Evolutionary conservation across 257 asterid species (phyloP).

Genomic region (Datura wrightii): DNA sequence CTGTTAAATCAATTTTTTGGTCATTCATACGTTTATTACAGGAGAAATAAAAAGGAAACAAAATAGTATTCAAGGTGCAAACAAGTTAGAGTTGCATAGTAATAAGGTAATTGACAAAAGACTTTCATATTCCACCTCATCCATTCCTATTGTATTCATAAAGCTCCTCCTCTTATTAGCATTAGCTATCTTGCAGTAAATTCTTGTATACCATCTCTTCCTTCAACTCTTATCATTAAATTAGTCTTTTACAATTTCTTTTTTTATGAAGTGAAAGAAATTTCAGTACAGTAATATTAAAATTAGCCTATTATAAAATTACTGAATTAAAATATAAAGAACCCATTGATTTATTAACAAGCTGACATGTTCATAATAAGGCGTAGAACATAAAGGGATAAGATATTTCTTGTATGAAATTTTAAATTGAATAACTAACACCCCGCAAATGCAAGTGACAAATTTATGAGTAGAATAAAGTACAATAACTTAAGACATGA

Average conservation of each 20-base stretch:
- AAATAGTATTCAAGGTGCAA: slow-evolving; percentile 1
- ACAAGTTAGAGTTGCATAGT: neutral
- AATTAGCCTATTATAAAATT: neutral
- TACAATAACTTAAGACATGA: slow-evolving; percentile 16
- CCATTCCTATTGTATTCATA: neutral
- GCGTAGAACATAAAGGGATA: neutral
- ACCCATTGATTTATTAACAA: slow-evolving; percentile 18
- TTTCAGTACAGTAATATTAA: neutral
- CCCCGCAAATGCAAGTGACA: neutral
- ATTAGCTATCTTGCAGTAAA: neutral
- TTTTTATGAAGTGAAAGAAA: slow-evolving; percentile 10
- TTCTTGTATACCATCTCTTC: neutral
- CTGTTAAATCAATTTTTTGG: slow-evolving; percentile 1
- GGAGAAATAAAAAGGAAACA: slow-evolving; percentile 2
- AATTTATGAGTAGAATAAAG: neutral
- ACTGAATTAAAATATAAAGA: neutral
- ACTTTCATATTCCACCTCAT: slow-evolving; percentile 14
- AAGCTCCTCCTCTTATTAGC: slow-evolving; percentile 12
- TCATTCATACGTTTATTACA: neutral
- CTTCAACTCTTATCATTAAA: slow-evolving; percentile 9
- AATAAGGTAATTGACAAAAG: slow-evolving; percentile 1
- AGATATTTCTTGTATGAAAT: slow-evolving; percentile 6
- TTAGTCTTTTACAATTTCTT: neutral
- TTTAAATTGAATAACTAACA: neutral
- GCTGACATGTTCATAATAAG: slow-evolving; percentile 5